phyloP scores from a whole-genome alignment of 306 rosid species.

The Lithocarpus polystachyus region DNA sequence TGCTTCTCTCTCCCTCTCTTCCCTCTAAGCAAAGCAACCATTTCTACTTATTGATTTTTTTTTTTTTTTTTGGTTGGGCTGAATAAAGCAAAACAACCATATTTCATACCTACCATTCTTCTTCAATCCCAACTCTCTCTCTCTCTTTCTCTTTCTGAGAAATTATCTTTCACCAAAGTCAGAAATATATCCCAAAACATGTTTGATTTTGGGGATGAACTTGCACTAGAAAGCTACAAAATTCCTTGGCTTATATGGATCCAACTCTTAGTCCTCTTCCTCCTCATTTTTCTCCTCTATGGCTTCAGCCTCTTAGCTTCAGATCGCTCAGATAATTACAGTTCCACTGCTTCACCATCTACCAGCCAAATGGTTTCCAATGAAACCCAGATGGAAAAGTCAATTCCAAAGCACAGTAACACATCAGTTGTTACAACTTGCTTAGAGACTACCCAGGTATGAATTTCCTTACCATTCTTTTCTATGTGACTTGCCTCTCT shows the following conservation, averaged over 20 bases:
- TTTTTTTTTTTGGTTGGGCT: too few relatives aligned
- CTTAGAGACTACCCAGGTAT: constrained; percentile 47
- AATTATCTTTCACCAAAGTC: background rate
- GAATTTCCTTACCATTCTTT: background rate
- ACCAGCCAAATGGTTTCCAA: constrained; percentile 24
- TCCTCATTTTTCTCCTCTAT: constrained; percentile 51
- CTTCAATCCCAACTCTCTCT: background rate
- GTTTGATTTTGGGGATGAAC: constrained; percentile 63
- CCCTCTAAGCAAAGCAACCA: background rate
- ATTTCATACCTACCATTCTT: background rate
- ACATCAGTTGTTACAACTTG: constrained; percentile 14
- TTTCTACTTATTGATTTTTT: background rate
- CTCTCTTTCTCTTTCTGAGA: background rate
- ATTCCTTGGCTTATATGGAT: constrained; percentile 86
- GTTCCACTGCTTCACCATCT: constrained; percentile 31
- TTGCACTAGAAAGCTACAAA: constrained; percentile 32
- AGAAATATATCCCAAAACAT: constrained; percentile 22
- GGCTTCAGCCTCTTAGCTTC: constrained; percentile 39
- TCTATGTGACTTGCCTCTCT: background rate
- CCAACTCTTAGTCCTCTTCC: constrained; percentile 58
- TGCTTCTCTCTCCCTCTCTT: background rate
- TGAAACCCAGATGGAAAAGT: constrained; percentile 24
- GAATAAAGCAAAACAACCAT: background rate
- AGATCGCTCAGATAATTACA: constrained; percentile 33
- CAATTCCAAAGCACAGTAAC: constrained; percentile 18